Percentiles rank a stretch among this genome's conserved stretches.
Evolutionary conservation across 176 grass and related monocot species (phyloP).

Genomic region (Phoenix roebelenii): DNA sequence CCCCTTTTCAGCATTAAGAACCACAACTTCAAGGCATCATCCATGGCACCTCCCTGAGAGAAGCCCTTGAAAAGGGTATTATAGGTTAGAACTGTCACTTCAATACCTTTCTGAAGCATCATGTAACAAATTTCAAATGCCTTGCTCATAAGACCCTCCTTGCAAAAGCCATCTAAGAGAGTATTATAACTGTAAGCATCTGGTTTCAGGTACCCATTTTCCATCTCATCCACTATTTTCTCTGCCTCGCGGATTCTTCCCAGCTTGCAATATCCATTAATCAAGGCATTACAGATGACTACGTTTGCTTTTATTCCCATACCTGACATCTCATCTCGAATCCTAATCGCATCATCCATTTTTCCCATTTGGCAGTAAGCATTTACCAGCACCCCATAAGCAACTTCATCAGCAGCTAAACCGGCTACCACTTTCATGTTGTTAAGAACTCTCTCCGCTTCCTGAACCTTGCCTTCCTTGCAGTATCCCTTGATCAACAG

Average conservation of each 20-base stretch:
- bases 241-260: constrained; percentile 58
- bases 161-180: constrained; percentile 82
- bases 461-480: constrained; percentile 46
- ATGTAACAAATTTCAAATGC: constrained; percentile 55
- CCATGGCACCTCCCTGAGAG: constrained; percentile 43
- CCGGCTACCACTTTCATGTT: constrained; percentile 36
- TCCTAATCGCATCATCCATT: constrained; percentile 55
- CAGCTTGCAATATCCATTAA: constrained; percentile 82
- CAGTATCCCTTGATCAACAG: constrained; percentile 83
- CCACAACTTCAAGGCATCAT: constrained; percentile 78
- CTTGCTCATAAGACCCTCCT: constrained; percentile 50
- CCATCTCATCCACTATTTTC: constrained; percentile 58
- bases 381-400: constrained; percentile 68
- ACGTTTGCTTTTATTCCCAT: constrained; percentile 41
- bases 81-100: constrained; percentile 52
- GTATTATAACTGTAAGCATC: constrained; percentile 87
- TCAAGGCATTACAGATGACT: constrained; percentile 64
- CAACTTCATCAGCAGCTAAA: constrained; percentile 41
- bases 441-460: constrained; percentile 46
- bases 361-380: constrained; percentile 53
- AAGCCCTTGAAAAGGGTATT: constrained; percentile 82
- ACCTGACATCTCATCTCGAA: constrained; percentile 51
- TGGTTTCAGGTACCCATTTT: constrained; percentile 22
- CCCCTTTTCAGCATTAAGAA: constrained; percentile 82
- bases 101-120: constrained; percentile 52